Conservation (phyloP, 73 alveolate species). For the Paramecium sexaurelia region DNA sequence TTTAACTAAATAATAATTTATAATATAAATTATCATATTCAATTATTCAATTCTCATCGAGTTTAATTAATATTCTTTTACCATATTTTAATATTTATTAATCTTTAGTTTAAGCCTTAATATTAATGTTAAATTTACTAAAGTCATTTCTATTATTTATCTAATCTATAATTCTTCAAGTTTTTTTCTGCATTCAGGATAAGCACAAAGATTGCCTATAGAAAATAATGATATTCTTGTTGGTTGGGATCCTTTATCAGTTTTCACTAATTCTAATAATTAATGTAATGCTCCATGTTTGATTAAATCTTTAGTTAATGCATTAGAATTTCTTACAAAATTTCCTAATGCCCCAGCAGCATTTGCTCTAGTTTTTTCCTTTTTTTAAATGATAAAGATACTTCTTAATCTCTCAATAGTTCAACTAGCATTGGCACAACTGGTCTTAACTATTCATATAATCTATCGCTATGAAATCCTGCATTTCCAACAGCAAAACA, state of each 20-base stretch:
- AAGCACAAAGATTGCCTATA: constrained; percentile 95
- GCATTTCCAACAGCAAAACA: constrained; percentile 99
- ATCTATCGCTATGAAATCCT: constrained; percentile 95
- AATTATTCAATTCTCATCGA: constrained; percentile 52
- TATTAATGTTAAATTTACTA: constrained; percentile 8
- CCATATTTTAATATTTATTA: constrained; percentile 83
- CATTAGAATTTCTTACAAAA: constrained; percentile 95
- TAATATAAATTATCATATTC: neutral
- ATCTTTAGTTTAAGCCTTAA: constrained; percentile 67
- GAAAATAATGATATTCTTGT: constrained; percentile 97
- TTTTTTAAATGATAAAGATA: neutral
- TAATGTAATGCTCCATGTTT: constrained; percentile 93
- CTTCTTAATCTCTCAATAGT: constrained; percentile 91
- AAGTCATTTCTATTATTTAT: constrained; percentile 81
- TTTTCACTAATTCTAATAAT: constrained; percentile 87
- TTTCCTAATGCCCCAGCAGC: constrained; percentile 99
- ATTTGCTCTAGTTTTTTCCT: constrained; percentile 98
- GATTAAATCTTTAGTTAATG: constrained; percentile 91
- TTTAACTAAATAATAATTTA: neutral
- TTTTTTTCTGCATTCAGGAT: constrained; percentile 87
- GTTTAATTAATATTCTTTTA: constrained; percentile 80
- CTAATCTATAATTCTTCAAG: constrained; percentile 93
- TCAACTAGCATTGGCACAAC: constrained; percentile 96
- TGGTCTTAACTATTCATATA: constrained; percentile 96
- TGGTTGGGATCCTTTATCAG: constrained; percentile 81